Evolutionary conservation across 306 rosid genomes (phyloP).

Genomic region (Fragaria ananassa): DNA sequence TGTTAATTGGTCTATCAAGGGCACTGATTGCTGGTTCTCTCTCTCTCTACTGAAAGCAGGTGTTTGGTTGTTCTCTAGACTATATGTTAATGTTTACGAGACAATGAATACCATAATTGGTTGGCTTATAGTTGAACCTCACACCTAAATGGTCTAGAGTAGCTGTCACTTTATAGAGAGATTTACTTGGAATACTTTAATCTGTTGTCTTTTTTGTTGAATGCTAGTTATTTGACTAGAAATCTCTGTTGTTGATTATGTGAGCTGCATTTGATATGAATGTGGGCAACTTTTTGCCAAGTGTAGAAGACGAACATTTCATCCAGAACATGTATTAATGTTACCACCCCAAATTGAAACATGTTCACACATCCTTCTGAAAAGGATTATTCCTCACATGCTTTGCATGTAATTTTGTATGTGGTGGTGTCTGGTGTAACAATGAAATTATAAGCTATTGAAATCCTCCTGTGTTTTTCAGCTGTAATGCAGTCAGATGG

Average conservation of each 20-base stretch:
- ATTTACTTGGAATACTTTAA: not conserved
- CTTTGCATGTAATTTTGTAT: not conserved
- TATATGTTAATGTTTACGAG: not conserved
- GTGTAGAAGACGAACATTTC: not conserved
- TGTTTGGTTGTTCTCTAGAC: not conserved
- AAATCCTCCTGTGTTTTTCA: slow-evolving; percentile 35
- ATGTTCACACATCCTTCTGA: not conserved
- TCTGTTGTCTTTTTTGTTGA: not conserved
- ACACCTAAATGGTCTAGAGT: not conserved
- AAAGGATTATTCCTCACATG: not conserved
- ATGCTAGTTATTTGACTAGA: not conserved
- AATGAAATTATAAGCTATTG: slow-evolving; percentile 7
- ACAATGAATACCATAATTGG: not conserved
- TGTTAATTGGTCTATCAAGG: not conserved
- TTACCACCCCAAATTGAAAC: not conserved
- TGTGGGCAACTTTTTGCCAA: not conserved
- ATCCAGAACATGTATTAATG: not conserved
- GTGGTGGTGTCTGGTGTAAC: slow-evolving; percentile 1
- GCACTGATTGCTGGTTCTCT: not conserved
- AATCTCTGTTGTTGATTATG: not conserved
- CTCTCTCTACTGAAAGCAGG: not conserved
- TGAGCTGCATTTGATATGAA: slow-evolving; percentile 9
- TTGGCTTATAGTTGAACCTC: not conserved
- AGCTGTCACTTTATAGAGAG: not conserved
- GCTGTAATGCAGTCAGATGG: slow-evolving; percentile 95